Base-by-base conservation (phyloP, 2,329 filamentous ascomycete species). In the Paecilomyces sp. region DNA sequence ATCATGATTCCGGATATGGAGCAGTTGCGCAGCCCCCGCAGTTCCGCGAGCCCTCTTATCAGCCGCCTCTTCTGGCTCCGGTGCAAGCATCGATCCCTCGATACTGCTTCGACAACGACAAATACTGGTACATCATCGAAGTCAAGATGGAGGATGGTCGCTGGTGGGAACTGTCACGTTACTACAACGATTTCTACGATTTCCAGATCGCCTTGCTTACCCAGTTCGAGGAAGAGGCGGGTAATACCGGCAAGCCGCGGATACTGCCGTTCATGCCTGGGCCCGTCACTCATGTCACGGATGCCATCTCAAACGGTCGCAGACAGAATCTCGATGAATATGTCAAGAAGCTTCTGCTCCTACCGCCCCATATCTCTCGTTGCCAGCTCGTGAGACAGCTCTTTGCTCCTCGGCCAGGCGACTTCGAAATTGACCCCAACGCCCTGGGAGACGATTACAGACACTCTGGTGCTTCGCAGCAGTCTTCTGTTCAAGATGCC, bases 151-250 rank as follows among this genome's bases (percentile, higher is more conserved):
- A 96, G 70, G 92, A 97, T 71, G 92, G 92, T 55, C 85, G 90
- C 54, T 88, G 90, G 70, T 97, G 92, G 92, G 92, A 97, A 72
- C 79, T 99, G 56, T 93, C 91, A 47, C 87, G 94, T 63, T 94
- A 96, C 71, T 99, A 99, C 71, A 92, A 97, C 74, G 94, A 97
- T 77, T 99, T 99, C 72, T 99, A 97, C 77, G 94, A 97, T 74
- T 93, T 97, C 74, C 94, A 99, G 74, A 97, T 97, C 70, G 91
- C 92, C 33, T 86, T 99, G 8, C 85, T 99, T 55, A 93, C 92
- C 53, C 91, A 85, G 54, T 97, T 97, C 70, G 93, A 94, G 24
- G 87, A 90, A 36, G 94, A 97, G 75, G 93, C 94, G 41, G 94
- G 94, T 58, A 94, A 95, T 70, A 89, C 88, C 18, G 88, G 88